phyloP scores from a whole-genome alignment of 2,329 filamentous ascomycete genomes.

The Apiospora arundinis region DNA sequence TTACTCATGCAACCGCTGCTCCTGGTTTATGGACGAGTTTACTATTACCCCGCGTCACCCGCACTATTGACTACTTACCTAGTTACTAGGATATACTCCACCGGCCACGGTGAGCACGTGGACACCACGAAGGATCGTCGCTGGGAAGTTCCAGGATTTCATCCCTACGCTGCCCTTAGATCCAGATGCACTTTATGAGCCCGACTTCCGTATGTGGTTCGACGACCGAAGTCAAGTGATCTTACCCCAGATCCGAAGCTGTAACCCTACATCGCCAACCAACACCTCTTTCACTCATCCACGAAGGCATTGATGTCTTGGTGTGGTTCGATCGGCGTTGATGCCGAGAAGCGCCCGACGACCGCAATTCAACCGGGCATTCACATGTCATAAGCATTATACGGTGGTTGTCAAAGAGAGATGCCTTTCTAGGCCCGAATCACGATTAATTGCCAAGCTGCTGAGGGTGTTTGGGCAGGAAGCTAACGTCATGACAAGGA shows the following conservation, averaged over 20 bases:
- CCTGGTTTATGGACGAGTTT: not conserved
- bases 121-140: not conserved
- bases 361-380: not conserved
- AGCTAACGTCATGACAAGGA: conserved; percentile 6
- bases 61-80: not conserved
- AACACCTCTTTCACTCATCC: not conserved
- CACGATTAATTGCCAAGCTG: not conserved
- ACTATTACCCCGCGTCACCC: not conserved
- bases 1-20: not conserved
- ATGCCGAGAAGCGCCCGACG: not conserved
- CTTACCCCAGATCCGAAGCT: not conserved
- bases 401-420: not conserved
- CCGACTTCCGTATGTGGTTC: not conserved
- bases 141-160: not conserved
- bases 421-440: not conserved
- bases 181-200: not conserved
- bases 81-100: not conserved
- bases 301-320: not conserved
- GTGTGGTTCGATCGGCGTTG: not conserved
- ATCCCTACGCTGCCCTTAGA: not conserved
- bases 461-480: not conserved
- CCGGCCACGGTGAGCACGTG: not conserved
- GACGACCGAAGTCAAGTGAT: conserved; percentile 7
- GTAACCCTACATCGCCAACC: not conserved
- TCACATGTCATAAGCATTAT: not conserved